phyloP scores from a whole-genome alignment of 306 rosid genomes.

The Ormosia emarginata region DNA sequence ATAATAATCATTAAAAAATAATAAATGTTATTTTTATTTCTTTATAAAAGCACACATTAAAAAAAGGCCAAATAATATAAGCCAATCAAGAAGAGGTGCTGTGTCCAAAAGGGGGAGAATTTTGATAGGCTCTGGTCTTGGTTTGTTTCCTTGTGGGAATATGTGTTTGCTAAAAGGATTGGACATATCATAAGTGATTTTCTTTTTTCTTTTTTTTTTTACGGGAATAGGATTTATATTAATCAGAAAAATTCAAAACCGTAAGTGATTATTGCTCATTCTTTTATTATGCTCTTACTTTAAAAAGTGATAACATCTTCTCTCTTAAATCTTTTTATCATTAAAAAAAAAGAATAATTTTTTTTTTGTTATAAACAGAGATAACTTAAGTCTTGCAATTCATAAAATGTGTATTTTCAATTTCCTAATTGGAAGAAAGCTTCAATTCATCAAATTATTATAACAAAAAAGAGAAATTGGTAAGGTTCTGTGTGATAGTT shows the following conservation, averaged over 20 bases:
- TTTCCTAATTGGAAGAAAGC: background rate
- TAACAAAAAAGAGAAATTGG: background rate
- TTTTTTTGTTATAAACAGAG: too few species aligned
- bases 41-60: too few species aligned
- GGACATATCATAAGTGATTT: too few species aligned
- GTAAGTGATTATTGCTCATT: too few species aligned
- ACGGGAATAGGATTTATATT: too few species aligned
- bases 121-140: background rate
- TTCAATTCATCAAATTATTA: too few species aligned
- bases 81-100: background rate
- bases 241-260: too few species aligned
- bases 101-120: background rate
- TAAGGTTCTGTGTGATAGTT: background rate
- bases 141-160: background rate
- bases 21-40: background rate
- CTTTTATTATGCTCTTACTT: too few species aligned
- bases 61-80: conserved; percentile 2
- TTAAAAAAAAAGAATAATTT: too few species aligned
- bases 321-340: too few species aligned
- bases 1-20: background rate
- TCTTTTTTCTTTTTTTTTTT: too few species aligned
- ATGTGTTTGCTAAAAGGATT: background rate
- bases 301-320: too few species aligned
- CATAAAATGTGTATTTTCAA: background rate
- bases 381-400: background rate